Conservation (phyloP, 2,329 filamentous ascomycete species). For the Trichoderma atroviride region DNA sequence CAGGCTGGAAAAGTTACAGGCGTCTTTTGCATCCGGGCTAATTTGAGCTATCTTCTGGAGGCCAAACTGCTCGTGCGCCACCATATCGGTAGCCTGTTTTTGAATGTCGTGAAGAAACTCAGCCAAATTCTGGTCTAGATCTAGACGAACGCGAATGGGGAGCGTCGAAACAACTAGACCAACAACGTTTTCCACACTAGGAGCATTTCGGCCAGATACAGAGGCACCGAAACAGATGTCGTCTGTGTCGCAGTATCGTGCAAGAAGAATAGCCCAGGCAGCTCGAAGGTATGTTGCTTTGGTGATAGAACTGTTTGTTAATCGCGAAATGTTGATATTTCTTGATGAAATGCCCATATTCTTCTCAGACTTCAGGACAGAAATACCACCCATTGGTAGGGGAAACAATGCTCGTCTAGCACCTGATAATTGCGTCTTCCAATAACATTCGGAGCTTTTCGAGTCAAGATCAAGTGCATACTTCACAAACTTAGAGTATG, state of each 20-base stretch:
- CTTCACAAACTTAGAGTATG: slow-evolving; percentile 3
- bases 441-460: slow-evolving; percentile 17
- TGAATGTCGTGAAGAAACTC: slow-evolving; percentile 28
- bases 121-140: slow-evolving; percentile 10
- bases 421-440: slow-evolving; percentile 27
- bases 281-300: slow-evolving; percentile 23
- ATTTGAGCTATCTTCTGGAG: slow-evolving; percentile 21
- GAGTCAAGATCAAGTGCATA: slow-evolving; percentile 7
- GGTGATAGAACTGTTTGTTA: not conserved
- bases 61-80: slow-evolving; percentile 16
- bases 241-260: slow-evolving; percentile 25
- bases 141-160: slow-evolving; percentile 28
- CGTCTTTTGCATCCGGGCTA: slow-evolving; percentile 5
- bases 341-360: not conserved
- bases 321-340: not conserved
- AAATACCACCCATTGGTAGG: not conserved
- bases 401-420: slow-evolving; percentile 19
- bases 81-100: slow-evolving; percentile 26
- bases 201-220: slow-evolving; percentile 29
- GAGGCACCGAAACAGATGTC: slow-evolving; percentile 28
- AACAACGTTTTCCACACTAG: slow-evolving; percentile 1
- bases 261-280: slow-evolving; percentile 21
- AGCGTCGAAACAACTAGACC: slow-evolving; percentile 27
- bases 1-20: slow-evolving; percentile 22
- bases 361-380: not conserved